Conservation (phyloP, 257 asterid genomes). For the Solanum peruvianum region DNA sequence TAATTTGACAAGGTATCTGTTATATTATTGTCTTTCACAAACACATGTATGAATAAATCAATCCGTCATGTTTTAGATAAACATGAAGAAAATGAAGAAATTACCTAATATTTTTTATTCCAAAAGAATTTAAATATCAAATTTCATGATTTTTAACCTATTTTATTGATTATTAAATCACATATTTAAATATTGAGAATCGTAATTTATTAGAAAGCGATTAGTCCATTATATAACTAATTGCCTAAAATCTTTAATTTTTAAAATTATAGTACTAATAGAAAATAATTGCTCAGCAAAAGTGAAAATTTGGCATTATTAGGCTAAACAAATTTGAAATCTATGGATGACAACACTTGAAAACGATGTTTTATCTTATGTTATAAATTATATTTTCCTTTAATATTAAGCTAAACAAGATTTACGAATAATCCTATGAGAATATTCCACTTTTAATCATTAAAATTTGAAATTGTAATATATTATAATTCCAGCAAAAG, state of each 20-base stretch:
- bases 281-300: neutral
- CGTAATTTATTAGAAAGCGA: neutral
- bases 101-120: fast-evolving
- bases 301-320: neutral
- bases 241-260: neutral
- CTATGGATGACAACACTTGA: neutral
- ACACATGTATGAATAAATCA: neutral
- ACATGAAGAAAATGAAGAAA: fast-evolving
- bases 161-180: fast-evolving
- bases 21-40: too few relatives aligned
- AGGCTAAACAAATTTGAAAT: neutral
- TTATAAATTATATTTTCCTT: neutral
- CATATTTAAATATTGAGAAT: neutral
- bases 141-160: neutral
- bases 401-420: neutral
- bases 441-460: neutral
- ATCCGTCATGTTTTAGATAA: fast-evolving
- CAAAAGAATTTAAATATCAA: neutral
- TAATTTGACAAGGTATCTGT: too few relatives aligned
- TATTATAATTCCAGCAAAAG: neutral
- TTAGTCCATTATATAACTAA: neutral
- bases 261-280: neutral
- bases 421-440: neutral
- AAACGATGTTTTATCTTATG: neutral
- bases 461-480: neutral